Percentiles rank a stretch among this genome's conserved stretches.
phyloP scores from a whole-genome alignment of 257 asterid genomes.

The Solanum arcanum region DNA sequence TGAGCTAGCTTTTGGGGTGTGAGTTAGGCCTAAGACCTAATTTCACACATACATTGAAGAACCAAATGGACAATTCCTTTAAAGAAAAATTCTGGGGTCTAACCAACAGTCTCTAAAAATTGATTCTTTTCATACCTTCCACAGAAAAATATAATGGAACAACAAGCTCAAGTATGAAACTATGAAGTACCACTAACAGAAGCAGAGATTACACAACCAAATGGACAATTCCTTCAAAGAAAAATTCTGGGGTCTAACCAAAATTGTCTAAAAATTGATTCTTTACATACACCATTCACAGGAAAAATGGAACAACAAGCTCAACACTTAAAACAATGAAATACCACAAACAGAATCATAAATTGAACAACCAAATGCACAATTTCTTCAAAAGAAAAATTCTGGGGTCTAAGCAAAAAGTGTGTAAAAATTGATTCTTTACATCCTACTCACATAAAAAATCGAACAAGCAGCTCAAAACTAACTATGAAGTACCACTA shows the following conservation, averaged over 20 bases:
- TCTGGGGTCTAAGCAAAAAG: not conserved
- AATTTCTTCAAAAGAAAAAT: not conserved
- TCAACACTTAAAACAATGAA: not conserved
- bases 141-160: not conserved
- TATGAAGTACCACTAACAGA: not conserved
- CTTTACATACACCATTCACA: not conserved
- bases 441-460: not conserved
- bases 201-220: not conserved
- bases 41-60: not conserved
- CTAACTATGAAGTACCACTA: not conserved
- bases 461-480: not conserved
- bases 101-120: not conserved
- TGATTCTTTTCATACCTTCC: not conserved
- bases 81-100: not conserved
- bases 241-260: not conserved
- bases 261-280: not conserved
- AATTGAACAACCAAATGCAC: not conserved
- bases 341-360: not conserved
- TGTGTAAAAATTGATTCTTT: not conserved
- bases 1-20: too few relatives aligned
- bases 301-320: not conserved
- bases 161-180: not conserved
- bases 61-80: not conserved
- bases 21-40: too few relatives aligned
- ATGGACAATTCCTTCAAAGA: not conserved